These are phyloP conservation scores for Penicillium brevicompactum DNA, from an alignment of 2,329 filamentous ascomycete genomes.

Conservation along the genomic window DNA sequence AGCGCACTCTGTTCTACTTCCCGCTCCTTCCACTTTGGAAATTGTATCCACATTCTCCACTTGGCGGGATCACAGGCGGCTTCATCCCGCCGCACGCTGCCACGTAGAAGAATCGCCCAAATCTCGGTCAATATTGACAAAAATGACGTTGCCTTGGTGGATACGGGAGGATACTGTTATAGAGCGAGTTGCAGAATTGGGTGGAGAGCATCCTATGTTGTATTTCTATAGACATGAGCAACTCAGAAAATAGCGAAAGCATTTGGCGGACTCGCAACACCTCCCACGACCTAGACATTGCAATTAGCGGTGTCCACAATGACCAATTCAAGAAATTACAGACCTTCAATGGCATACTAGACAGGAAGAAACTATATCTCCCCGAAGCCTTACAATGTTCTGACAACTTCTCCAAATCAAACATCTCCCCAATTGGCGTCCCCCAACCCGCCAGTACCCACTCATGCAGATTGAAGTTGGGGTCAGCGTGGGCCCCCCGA, in stretches of 20 bases:
- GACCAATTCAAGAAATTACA: not conserved
- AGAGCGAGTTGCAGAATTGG: no score
- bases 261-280: constrained; percentile 27
- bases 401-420: constrained; percentile 37
- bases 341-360: constrained; percentile 36
- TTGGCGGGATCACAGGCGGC: constrained; percentile 2
- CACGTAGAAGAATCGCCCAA: not conserved
- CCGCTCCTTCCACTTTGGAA: not conserved
- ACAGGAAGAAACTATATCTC: constrained; percentile 37
- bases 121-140: not conserved
- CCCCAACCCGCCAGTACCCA: constrained; percentile 35
- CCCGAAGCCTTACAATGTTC: constrained; percentile 30
- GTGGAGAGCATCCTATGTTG: no score
- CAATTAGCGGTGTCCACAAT: not conserved
- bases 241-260: constrained; percentile 26
- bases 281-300: constrained; percentile 21
- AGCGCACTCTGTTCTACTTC: not conserved
- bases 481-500: constrained; percentile 26
- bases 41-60: constrained; percentile 1
- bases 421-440: constrained; percentile 38
- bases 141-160: not conserved
- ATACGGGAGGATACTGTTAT: not conserved
- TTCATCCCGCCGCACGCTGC: not conserved
- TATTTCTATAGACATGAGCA: no score
- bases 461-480: constrained; percentile 32